These are phyloP conservation scores for Dalbergia cultrata DNA, from an alignment of 306 rosid species.

Conservation along the genomic window DNA sequence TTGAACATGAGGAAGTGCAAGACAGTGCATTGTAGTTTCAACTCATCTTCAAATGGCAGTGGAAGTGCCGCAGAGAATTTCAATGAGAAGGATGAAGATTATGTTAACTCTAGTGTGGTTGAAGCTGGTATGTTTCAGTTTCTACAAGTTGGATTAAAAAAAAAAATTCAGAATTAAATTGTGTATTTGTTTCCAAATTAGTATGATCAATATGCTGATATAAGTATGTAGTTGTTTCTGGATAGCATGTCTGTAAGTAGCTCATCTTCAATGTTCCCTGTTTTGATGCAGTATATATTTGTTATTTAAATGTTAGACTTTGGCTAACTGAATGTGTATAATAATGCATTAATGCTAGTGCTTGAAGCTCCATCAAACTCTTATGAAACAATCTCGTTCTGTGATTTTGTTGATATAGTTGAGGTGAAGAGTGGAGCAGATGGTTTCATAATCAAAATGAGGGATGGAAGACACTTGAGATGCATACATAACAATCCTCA, in stretches of 20 bases:
- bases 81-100: constrained; percentile 87
- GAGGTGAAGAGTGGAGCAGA: constrained; percentile 99
- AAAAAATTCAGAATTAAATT: not conserved
- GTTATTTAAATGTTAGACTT: not conserved
- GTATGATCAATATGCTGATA: not conserved
- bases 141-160: not conserved
- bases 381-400: constrained; percentile 40
- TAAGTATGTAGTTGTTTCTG: constrained; percentile 22
- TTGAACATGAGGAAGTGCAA: constrained; percentile 54
- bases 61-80: constrained; percentile 87
- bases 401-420: constrained; percentile 60
- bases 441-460: constrained; percentile 95
- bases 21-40: constrained; percentile 70
- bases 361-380: constrained; percentile 40
- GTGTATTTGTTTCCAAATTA: not conserved
- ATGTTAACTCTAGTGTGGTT: constrained; percentile 81
- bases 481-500: constrained; percentile 96
- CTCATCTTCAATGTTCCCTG: not conserved
- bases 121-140: constrained; percentile 86
- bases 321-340: constrained; percentile 29
- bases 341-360: constrained; percentile 20
- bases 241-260: not conserved
- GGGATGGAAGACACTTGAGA: constrained; percentile 93
- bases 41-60: constrained; percentile 76
- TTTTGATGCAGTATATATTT: too few relatives aligned